Percentiles rank a stretch among this genome's conserved stretches.
Evolutionary conservation across 805 yeast species (phyloP).

Genomic region (Lipomyces sp.): DNA sequence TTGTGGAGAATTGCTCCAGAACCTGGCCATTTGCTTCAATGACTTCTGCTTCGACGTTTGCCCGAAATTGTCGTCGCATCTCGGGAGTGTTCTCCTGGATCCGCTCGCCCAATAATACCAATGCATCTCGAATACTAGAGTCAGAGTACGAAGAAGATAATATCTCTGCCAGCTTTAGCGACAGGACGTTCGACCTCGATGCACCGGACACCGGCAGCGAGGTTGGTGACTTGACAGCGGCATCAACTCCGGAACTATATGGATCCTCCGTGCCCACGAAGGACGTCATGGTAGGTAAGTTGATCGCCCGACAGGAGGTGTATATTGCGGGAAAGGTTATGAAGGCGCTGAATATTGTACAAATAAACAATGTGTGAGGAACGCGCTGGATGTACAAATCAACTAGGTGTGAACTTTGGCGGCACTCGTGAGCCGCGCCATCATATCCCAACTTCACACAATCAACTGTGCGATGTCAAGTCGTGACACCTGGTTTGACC

Average conservation of each 20-base stretch:
- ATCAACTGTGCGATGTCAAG: not conserved
- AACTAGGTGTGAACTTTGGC: not conserved
- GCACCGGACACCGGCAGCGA: conserved; percentile 24
- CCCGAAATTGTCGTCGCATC: conserved; percentile 43
- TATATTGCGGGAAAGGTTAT: not conserved
- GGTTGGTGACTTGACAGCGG: conserved; percentile 24
- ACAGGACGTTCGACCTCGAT: conserved; percentile 30
- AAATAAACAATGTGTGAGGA: no score
- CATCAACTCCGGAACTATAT: conserved; percentile 8
- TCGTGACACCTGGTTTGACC: not conserved
- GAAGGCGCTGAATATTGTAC: not conserved
- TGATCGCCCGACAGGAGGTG: not conserved
- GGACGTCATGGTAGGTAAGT: conserved; percentile 15
- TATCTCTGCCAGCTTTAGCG: conserved; percentile 37
- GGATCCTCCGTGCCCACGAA: conserved; percentile 21
- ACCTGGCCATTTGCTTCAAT: conserved; percentile 43
- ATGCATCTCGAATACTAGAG: conserved; percentile 43
- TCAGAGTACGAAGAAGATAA: conserved; percentile 47
- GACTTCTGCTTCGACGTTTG: conserved; percentile 46
- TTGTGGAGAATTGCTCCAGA: conserved; percentile 45
- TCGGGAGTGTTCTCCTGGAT: conserved; percentile 44
- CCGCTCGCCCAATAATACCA: conserved; percentile 42
- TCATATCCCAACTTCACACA: not conserved
- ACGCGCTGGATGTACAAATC: no score
- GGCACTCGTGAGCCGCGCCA: not conserved